phyloP scores from a whole-genome alignment of 495 filamentous ascomycete species.

The Penicillium odoratum region DNA sequence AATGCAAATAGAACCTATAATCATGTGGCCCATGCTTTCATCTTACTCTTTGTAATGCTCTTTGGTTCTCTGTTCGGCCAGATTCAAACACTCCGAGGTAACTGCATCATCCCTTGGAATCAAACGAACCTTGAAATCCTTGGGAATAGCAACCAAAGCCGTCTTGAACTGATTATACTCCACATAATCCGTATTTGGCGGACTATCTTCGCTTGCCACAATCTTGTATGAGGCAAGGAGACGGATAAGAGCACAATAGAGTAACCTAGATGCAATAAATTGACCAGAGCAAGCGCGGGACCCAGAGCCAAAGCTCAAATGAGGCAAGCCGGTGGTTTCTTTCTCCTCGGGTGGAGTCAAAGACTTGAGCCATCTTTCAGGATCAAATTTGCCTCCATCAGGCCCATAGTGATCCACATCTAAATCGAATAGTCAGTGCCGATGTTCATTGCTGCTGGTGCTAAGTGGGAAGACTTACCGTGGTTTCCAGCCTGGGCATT shows the following conservation, averaged over 20 bases:
- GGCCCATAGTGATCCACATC: conserved; percentile 53
- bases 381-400: conserved; percentile 50
- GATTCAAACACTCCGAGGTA: conserved; percentile 35
- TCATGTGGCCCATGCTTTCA: not conserved
- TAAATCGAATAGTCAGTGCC: conserved; percentile 14
- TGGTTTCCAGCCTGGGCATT: conserved; percentile 60
- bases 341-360: conserved; percentile 38
- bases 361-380: conserved; percentile 51
- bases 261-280: conserved; percentile 49
- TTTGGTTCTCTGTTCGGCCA: conserved; percentile 37
- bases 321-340: conserved; percentile 35
- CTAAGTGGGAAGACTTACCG: conserved; percentile 33
- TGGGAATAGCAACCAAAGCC: conserved; percentile 55
- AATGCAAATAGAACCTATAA: not conserved
- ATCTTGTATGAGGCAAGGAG: conserved; percentile 51
- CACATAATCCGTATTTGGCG: conserved; percentile 57
- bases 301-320: conserved; percentile 56
- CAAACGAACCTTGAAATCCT: conserved; percentile 53
- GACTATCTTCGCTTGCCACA: conserved; percentile 45
- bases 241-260: conserved; percentile 51
- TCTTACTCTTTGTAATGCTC: conserved; percentile 44
- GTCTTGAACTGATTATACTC: conserved; percentile 59
- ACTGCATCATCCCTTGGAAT: conserved; percentile 41
- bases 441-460: not conserved
- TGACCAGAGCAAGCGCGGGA: conserved; percentile 54